phyloP scores from a whole-genome alignment of 352 stramenopile species.

The Globisporangium emineosum region DNA sequence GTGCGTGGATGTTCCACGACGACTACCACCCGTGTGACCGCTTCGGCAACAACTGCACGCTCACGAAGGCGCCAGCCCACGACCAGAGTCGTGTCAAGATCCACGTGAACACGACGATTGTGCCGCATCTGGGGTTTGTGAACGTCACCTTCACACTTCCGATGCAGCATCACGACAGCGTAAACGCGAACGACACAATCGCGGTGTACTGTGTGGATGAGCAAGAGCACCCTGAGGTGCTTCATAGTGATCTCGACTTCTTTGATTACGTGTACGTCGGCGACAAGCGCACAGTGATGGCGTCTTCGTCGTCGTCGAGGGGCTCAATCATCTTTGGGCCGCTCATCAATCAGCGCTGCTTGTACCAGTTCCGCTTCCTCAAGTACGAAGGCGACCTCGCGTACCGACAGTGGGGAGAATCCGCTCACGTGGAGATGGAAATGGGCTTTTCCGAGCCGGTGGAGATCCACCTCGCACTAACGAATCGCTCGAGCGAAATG shows the following conservation, averaged over 20 bases:
- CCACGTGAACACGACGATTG: neutral
- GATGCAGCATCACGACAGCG: neutral
- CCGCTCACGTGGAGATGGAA: neutral
- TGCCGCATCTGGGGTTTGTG: neutral
- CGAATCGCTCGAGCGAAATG: conserved; percentile 29
- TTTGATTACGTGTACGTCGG: neutral
- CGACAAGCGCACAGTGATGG: neutral
- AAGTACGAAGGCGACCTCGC: neutral
- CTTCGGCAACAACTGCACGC: neutral
- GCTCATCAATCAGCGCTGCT: neutral
- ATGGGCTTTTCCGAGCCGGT: conserved; percentile 12
- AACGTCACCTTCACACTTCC: neutral
- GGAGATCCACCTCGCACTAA: conserved; percentile 17
- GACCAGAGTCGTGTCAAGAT: neutral
- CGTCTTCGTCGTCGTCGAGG: neutral
- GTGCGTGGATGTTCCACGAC: neutral
- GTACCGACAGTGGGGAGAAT: neutral
- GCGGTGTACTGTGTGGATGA: neutral
- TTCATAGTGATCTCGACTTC: neutral
- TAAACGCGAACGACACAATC: neutral
- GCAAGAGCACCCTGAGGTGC: neutral
- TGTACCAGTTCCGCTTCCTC: neutral
- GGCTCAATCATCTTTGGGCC: neutral
- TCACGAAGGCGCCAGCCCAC: neutral
- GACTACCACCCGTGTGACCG: neutral